A percentile compares a stretch with the other conserved stretches of the same genome.
Evolutionary conservation across 2,329 filamentous ascomycete species (phyloP).

Genomic region (Neopestalotiopsis sp.): DNA sequence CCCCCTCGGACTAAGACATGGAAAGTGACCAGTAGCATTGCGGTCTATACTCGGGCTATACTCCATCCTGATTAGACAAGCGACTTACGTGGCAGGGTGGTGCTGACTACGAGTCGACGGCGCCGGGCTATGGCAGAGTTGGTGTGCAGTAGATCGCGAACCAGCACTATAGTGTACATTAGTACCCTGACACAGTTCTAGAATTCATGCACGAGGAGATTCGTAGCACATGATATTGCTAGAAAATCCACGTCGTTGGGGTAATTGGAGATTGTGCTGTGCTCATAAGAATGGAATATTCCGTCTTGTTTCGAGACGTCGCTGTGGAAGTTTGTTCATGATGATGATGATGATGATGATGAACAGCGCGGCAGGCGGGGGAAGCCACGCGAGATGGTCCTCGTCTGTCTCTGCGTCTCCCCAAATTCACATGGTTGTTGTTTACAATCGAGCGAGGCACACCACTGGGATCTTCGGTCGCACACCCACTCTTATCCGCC

Average conservation of each 20-base stretch:
- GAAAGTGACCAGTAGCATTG: neutral
- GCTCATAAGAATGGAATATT: neutral
- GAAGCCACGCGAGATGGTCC: neutral
- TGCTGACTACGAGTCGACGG: neutral
- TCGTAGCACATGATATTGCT: neutral
- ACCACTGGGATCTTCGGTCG: neutral
- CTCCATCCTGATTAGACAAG: neutral
- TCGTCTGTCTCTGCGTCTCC: too few species aligned
- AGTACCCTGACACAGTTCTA: neutral
- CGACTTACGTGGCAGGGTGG: neutral
- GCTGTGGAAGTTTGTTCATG: neutral
- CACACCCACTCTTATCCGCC: neutral
- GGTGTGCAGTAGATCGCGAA: neutral
- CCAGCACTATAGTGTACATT: neutral
- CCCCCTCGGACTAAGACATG: neutral
- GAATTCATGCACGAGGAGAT: neutral
- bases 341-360: neutral
- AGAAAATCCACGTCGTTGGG: neutral
- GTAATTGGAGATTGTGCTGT: neutral
- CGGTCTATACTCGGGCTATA: slow-evolving; percentile 1
- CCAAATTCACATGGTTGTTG: neutral
- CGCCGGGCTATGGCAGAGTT: neutral
- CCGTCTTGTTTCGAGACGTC: neutral
- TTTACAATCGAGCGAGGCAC: neutral
- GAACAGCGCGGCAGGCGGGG: neutral